phyloP scores from a whole-genome alignment of 176 grass and related monocot genomes.

The Zea mays region Zm-B73-REFERENCE-NAM-5.0 NC_050103.1:80219001-80219500 shows the following conservation, averaged over 20 bases:
- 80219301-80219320: neutral
- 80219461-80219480: neutral
- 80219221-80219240: neutral
- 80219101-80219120: neutral
- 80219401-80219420: neutral
- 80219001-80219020: constrained; percentile 95
- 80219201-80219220: too few relatives aligned
- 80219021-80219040: constrained; percentile 95
- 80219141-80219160: too few relatives aligned
- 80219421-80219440: neutral
- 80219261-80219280: neutral
- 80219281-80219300: neutral
- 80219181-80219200: neutral
- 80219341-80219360: neutral
- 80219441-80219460: neutral
- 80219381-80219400: neutral
- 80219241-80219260: too few relatives aligned
- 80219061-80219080: constrained; percentile 55
- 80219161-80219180: neutral
- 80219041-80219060: constrained; percentile 99
- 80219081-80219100: neutral
- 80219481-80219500: neutral
- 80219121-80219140: neutral
- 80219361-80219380: neutral
- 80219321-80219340: neutral